Base-by-base conservation (phyloP, 371 early-diverging fungal genomes). In the Syncephalastrum contaminatum region DNA sequence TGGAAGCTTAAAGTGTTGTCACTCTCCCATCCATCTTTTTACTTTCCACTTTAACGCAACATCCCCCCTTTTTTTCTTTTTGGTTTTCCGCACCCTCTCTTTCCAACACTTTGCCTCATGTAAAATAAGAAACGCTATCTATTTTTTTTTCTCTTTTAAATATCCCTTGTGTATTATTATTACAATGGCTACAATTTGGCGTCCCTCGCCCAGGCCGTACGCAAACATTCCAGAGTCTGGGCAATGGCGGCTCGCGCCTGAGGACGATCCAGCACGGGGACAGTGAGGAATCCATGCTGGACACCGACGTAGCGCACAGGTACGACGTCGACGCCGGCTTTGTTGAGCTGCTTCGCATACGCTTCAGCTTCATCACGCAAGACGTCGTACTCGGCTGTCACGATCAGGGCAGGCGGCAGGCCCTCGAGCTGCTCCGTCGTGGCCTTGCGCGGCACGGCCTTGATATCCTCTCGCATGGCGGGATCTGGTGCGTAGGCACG, bases 321-420 rank as follows among this genome's bases (percentile, higher is more conserved):
- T 0, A 69, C 43, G 3, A 58, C 51, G 16, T 61, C 51, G 0
- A 75, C 70, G 24, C 68, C 70, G 10, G 74, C 74, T 13, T 56
- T n/a, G 2, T n/a, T 42, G 13, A 73, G 25, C 15, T 55, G 58
- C 7, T 53, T 49, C 2, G 51, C 67, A 54, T 65, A 73, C 0
- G 27, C 49, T 43, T 73, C 74, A 16, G 63, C 70, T 19, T 73
- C 74, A 39, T 60, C 61, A 53, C 70, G 60, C 45, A 73, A 51
- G 0, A 64, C 61, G 53, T 73, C 74, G 15, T 20, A 56, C 30
- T 70, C 68, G 21, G 68, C 67, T 4, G 63, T 67, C 3, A 73
- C 51, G 0, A 73, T 43, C 19, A 73, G 46, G 7, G 70, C 66
- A 3, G 68, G 68, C 0, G 74, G 68, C 10, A 73, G 51, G 1